phyloP scores from a whole-genome alignment of 768 basidiomycete species.

The Tephrocybe sp. region DNA sequence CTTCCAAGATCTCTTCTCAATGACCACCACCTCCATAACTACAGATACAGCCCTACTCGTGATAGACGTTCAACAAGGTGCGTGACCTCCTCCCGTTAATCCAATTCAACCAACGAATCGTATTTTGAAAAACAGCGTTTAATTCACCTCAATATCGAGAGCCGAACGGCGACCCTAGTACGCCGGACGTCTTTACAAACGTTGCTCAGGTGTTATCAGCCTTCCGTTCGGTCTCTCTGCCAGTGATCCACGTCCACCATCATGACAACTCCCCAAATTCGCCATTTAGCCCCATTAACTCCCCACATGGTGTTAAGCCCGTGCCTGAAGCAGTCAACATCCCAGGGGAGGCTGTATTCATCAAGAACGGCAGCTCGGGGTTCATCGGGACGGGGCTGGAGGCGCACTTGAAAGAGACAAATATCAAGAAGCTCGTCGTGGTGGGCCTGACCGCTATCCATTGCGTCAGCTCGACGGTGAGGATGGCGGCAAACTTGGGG shows the following conservation, averaged over 20 bases:
- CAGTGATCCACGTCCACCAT: slow-evolving; percentile 23
- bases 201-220: slow-evolving; percentile 12
- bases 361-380: slow-evolving; percentile 23
- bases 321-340: slow-evolving; percentile 14
- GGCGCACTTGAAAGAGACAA: slow-evolving; percentile 12
- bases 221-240: slow-evolving; percentile 18
- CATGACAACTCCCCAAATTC: slow-evolving; percentile 12
- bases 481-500: slow-evolving; percentile 25
- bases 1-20: too few relatives aligned
- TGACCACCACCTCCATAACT: too few relatives aligned
- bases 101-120: too few relatives aligned
- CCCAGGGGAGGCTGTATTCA: slow-evolving; percentile 18
- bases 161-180: too few relatives aligned
- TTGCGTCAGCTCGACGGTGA: slow-evolving; percentile 24
- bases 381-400: slow-evolving; percentile 27
- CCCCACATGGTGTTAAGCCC: slow-evolving; percentile 16
- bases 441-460: slow-evolving; percentile 22
- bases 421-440: slow-evolving; percentile 21
- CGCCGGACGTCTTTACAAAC: background rate
- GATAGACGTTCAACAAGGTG: too few relatives aligned
- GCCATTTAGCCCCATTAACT: slow-evolving; percentile 12
- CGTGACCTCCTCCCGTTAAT: too few relatives aligned
- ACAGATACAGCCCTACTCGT: too few relatives aligned
- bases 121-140: too few relatives aligned
- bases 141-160: too few relatives aligned